Evolutionary conservation across 495 filamentous ascomycete species (phyloP), one percentile per base, ranked within the genome.

Genomic region (Neurospora discreta): DNA sequence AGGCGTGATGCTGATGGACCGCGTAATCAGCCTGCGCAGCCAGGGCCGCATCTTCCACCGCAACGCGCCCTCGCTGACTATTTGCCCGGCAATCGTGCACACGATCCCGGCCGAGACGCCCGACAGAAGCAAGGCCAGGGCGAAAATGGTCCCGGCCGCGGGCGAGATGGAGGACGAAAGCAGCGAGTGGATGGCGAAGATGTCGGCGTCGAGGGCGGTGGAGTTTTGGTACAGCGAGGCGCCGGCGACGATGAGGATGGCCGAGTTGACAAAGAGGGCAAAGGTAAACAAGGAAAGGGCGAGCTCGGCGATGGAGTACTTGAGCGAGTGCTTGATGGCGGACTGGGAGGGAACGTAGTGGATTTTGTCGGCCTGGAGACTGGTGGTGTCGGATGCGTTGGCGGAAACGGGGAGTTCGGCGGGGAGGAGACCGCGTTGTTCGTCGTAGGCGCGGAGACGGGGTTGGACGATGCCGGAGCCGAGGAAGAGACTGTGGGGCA

Each of bases 401-500:
- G 75, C 70, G 18, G 80, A 74, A 18, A 71, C 18, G 1, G 81
- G n/a, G n/a, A n/a, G 75, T 9, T 74, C 72, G 11, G 74, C 68
- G 3, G 86, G 82, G 11, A 89, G 82, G 40, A 90, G 85, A n/a
- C 90, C 89, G 16, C 80, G 77, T 58, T 84, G 85, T 30, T 82
- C 78, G 78, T 97, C 94, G 75, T 91, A 97, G 58, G 95, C 90
- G 69, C 87, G 86, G 3, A 97, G 88, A 10, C 94, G 90, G 11
- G 91, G 83, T 79, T 97, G 92, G 0, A 97, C 92, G 67, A 97
- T 90, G 13, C 93, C 94, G 67, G 90, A 93, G n/a, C 94, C 94
- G 8, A 97, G 86, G 76, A 93, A 97, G 39, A 97, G 86, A 68
- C 90, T 92, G 80, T 97, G 94, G 5, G 94, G 94, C 94, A 97